Base-by-base conservation (phyloP, 768 basidiomycete genomes). In the Crepidotus variabilis region DNA sequence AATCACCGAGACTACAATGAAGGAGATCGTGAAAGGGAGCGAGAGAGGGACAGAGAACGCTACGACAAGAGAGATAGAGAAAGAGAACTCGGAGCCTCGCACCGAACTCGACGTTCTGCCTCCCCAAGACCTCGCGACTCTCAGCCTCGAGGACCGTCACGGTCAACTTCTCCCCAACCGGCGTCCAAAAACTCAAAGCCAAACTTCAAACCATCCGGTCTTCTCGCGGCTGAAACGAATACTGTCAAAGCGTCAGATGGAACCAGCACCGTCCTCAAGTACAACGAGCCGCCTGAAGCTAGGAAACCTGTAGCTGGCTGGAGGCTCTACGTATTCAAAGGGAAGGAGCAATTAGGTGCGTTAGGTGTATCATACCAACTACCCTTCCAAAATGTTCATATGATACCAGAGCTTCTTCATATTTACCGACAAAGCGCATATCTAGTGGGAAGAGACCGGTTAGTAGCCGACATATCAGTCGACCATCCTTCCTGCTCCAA, bases 401-500 rank as follows among this genome's bases (percentile, higher is more conserved):
- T 36, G 21, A 18, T 46, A n/a, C 33, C 60, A 98, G 96, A 96
- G 60, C 72, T 96, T 59, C 79, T 98, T 56, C 94, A 98, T 66
- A 92, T 99, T 32, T 85, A 95, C 63, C 79, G 88, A 46, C 97
- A 98, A 71, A 97, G 94, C 59, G 92, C 92, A 58, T 99, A 98
- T 69, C 82, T 98, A 6, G 79, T 97, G 56, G 97, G 97, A 1
- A 78, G 97, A 63, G 97, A 99, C 65, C 84, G 84, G 23, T 76
- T 89, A 20, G 93, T 97, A 24, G 81, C 88, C 60, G 89, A 91
- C 62, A 93, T 99, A 60, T 80, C 89, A 14, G 75, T 98, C 43
- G 94, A 97, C 57, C 97, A 99, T 67, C 96, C 96, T 2, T 98
- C 96, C 6, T 94, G 93, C 61, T 98, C 97, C 0, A 99, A 99